These are phyloP conservation scores for Grosmannia penicillata DNA, from an alignment of 2,329 filamentous ascomycete species.

Conservation along the genomic window DNA sequence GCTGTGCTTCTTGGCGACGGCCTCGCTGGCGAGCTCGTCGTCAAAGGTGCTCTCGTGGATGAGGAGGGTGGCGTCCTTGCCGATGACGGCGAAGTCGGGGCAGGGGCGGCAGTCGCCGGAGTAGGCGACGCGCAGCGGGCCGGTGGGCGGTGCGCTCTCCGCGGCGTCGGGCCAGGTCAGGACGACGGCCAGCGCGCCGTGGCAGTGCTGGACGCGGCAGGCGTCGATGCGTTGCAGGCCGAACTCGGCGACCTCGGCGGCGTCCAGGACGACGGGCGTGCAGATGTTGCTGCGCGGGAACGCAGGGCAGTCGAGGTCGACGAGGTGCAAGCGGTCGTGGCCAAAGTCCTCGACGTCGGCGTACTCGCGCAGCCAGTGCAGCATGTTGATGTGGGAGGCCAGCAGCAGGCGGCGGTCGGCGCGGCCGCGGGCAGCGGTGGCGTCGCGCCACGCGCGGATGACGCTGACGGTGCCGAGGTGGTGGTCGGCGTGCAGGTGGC, in stretches of 20 bases:
- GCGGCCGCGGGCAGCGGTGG: constrained; percentile 19
- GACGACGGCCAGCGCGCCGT: constrained; percentile 58
- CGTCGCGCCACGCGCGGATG: constrained; percentile 67
- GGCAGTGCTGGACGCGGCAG: constrained; percentile 63
- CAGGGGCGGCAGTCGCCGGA: constrained; percentile 88
- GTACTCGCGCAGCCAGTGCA: constrained; percentile 67
- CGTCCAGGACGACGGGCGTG: constrained; percentile 18
- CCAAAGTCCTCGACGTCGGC: constrained; percentile 63
- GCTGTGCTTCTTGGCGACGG: constrained; percentile 75
- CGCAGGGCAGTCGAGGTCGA: constrained; percentile 8
- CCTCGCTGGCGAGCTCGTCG: constrained; percentile 66
- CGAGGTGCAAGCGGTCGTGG: constrained; percentile 34
- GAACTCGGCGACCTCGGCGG: constrained; percentile 25
- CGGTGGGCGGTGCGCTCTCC: constrained; percentile 21
- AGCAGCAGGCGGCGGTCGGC: constrained; percentile 43
- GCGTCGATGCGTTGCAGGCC: constrained; percentile 52
- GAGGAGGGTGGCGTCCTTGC: constrained; percentile 61
- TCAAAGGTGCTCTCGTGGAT: constrained; percentile 96
- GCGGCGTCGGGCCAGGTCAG: constrained; percentile 42
- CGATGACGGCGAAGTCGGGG: constrained; percentile 52
- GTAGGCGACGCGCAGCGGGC: constrained; percentile 70
- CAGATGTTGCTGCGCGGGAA: constrained; percentile 7
- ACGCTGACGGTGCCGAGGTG: constrained; percentile 74
- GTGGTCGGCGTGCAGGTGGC: constrained; percentile 91
- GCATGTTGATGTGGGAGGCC: constrained; percentile 57